These are phyloP conservation scores for Beta lomatogona DNA, from an alignment of 179 eudicot species.

Conservation along the genomic window DNA sequence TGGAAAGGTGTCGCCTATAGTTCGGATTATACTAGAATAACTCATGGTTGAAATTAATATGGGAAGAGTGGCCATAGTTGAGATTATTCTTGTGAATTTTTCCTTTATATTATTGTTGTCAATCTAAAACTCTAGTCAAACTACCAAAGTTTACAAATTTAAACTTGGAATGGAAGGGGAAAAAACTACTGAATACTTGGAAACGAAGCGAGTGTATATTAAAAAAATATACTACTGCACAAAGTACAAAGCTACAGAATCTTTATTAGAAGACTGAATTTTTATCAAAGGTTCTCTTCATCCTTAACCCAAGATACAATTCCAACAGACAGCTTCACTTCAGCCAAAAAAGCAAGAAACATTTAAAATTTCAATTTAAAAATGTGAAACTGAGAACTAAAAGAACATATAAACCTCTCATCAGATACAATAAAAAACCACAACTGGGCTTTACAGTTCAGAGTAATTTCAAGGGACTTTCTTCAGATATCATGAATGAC, in stretches of 20 bases:
- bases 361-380: background rate
- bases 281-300: slow-evolving; percentile 8
- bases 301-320: slow-evolving; percentile 12
- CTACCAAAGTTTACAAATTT: no score
- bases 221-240: background rate
- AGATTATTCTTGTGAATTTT: no score
- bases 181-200: no score
- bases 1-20: no score
- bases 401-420: background rate
- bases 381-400: background rate
- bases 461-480: slow-evolving; percentile 10
- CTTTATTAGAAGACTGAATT: slow-evolving; percentile 23
- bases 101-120: no score
- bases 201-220: no score
- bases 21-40: no score
- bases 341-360: background rate
- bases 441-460: background rate
- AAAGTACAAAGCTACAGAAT: slow-evolving; percentile 7
- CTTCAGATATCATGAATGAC: slow-evolving; percentile 18
- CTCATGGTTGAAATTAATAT: no score
- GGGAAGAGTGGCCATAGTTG: no score
- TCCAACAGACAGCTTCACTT: slow-evolving; percentile 2
- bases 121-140: no score
- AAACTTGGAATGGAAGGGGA: no score
- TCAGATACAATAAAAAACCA: slow-evolving; percentile 21